Conservation (phyloP, 495 filamentous ascomycete species). For the Friedmanniomyces simplex region DNA sequence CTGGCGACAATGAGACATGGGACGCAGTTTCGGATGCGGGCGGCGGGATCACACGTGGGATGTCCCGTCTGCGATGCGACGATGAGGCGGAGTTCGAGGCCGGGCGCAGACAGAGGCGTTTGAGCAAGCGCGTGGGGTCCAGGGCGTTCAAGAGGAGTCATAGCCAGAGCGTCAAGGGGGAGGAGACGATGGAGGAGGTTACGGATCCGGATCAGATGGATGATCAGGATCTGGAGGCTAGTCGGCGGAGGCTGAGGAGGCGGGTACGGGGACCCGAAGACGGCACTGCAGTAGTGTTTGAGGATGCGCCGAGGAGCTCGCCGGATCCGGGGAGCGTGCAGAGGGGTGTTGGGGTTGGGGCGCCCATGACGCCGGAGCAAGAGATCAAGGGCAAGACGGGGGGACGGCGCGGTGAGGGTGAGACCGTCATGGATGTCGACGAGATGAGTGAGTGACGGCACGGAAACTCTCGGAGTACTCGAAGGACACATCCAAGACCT, state of each 20-base stretch:
- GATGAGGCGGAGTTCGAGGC: conserved; percentile 10
- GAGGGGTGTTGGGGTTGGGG: neutral
- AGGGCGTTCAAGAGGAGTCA: conserved; percentile 13
- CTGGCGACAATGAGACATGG: neutral
- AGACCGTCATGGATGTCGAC: neutral
- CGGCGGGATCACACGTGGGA: neutral
- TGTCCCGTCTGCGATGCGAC: conserved; percentile 6
- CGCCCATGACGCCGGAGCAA: neutral
- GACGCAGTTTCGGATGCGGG: neutral
- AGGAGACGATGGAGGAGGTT: neutral
- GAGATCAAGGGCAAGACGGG: neutral
- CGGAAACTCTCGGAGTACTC: too few relatives aligned
- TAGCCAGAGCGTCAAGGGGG: conserved; percentile 13
- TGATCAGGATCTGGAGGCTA: conserved; percentile 14
- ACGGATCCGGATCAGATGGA: conserved; percentile 4
- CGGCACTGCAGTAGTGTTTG: neutral
- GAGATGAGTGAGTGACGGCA: neutral
- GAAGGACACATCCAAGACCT: too few relatives aligned
- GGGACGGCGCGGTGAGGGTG: neutral
- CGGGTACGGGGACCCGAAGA: conserved; percentile 1
- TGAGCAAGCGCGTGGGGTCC: conserved; percentile 9
- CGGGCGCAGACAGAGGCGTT: conserved; percentile 7
- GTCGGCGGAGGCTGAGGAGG: conserved; percentile 6
- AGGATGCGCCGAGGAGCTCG: neutral
- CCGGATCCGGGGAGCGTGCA: neutral